phyloP scores from a whole-genome alignment of 1,284 basidiomycete species.

The Marasmius sp. region DNA sequence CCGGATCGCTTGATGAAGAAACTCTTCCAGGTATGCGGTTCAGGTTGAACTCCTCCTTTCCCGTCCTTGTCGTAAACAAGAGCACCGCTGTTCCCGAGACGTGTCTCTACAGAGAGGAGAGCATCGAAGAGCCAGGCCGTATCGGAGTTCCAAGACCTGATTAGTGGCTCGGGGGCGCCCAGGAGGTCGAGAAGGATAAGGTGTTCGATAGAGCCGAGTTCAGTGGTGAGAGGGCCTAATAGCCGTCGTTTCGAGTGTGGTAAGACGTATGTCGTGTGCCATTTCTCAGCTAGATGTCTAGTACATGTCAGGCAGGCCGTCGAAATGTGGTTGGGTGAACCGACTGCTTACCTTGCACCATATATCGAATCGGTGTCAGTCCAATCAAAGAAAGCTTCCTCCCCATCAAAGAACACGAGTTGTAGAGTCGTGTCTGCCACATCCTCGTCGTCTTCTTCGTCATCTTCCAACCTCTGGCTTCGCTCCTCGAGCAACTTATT shows the following conservation, averaged over 20 bases:
- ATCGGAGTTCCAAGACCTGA: conserved; percentile 81
- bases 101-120: conserved; percentile 65
- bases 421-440: conserved; percentile 84
- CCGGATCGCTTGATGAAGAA: conserved; percentile 56
- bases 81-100: conserved; percentile 62
- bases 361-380: conserved; percentile 90
- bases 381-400: conserved; percentile 95
- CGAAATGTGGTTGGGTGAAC: conserved; percentile 2
- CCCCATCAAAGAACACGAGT: conserved; percentile 97
- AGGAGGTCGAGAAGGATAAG: conserved; percentile 89
- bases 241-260: conserved; percentile 64
- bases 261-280: conserved; percentile 69
- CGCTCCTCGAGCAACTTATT: conserved; percentile 68
- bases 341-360: conserved; percentile 71
- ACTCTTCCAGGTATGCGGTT: conserved; percentile 45
- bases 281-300: conserved; percentile 85
- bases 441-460: conserved; percentile 72
- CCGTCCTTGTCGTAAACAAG: conserved; percentile 46
- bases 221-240: conserved; percentile 50
- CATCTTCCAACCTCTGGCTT: conserved; percentile 55
- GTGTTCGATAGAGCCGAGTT: conserved; percentile 83
- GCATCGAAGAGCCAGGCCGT: conserved; percentile 91
- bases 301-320: background rate
- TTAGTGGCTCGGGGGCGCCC: conserved; percentile 69
- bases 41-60: conserved; percentile 31